Conservation (phyloP, 306 rosid genomes). For the Cicer chorassanicum region DNA sequence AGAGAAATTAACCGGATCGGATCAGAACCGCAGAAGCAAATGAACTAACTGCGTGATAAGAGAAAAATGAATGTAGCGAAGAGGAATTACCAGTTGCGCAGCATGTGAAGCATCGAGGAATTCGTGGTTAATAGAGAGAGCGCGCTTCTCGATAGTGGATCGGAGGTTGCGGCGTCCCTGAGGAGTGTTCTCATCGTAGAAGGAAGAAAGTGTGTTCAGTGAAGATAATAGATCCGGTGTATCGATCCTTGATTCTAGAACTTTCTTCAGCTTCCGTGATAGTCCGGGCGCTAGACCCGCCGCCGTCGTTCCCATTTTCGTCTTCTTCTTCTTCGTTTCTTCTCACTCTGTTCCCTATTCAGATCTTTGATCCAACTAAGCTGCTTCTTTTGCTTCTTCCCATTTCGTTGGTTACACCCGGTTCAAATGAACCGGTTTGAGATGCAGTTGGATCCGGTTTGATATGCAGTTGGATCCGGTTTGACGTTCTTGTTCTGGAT, state of each 20-base stretch:
- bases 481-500: not conserved
- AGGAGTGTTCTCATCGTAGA: conserved; percentile 81
- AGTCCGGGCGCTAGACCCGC: conserved; percentile 86
- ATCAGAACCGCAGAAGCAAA: conserved; percentile 37
- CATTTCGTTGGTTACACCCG: conserved; percentile 35
- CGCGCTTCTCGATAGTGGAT: conserved; percentile 85
- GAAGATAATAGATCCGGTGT: conserved; percentile 85
- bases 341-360: conserved; percentile 39
- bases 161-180: conserved; percentile 94
- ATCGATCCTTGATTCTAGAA: conserved; percentile 81
- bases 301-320: conserved; percentile 64
- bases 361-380: conserved; percentile 48
- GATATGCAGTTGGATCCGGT: not conserved
- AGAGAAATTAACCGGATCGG: conserved; percentile 19
- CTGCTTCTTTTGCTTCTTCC: not conserved
- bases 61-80: not conserved
- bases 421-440: conserved; percentile 34
- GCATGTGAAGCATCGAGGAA: conserved; percentile 75
- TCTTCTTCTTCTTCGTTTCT: conserved; percentile 32
- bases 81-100: conserved; percentile 58
- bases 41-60: conserved; percentile 15
- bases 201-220: conserved; percentile 80
- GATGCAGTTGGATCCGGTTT: not conserved
- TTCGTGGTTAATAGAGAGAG: conserved; percentile 77
- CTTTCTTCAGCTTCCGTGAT: conserved; percentile 97